phyloP scores from a whole-genome alignment of 306 rosid genomes.

The Neltuma alba region DNA sequence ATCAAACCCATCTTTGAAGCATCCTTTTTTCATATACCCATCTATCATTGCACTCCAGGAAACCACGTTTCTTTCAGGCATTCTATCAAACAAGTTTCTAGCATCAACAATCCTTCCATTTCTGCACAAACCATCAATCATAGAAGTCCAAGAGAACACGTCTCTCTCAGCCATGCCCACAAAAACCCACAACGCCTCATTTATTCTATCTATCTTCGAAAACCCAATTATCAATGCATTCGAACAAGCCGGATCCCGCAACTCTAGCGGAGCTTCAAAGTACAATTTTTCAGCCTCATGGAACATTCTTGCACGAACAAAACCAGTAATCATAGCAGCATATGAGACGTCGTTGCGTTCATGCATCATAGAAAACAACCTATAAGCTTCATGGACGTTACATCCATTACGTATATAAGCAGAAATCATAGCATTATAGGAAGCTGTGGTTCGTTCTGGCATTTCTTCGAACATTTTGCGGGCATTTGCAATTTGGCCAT shows the following conservation, averaged over 20 bases:
- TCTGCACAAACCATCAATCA: slow-evolving; percentile 82
- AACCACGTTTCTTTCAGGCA: slow-evolving; percentile 69
- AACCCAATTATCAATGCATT: slow-evolving; percentile 70
- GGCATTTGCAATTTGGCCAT: slow-evolving; percentile 56
- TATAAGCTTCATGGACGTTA: slow-evolving; percentile 51
- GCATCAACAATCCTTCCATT: slow-evolving; percentile 62
- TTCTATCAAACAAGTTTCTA: slow-evolving; percentile 64
- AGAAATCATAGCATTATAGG: slow-evolving; percentile 81
- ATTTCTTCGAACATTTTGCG: slow-evolving; percentile 62
- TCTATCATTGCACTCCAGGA: slow-evolving; percentile 84
- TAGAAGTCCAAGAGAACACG: slow-evolving; percentile 79
- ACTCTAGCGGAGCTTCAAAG: slow-evolving; percentile 47
- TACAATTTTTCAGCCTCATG: slow-evolving; percentile 63
- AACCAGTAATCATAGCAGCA: slow-evolving; percentile 73
- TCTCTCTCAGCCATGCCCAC: slow-evolving; percentile 57
- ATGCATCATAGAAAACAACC: slow-evolving; percentile 49
- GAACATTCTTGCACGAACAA: slow-evolving; percentile 64
- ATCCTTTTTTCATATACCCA: slow-evolving; percentile 66
- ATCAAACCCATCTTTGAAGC: slow-evolving; percentile 60
- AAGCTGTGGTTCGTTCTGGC: slow-evolving; percentile 61
- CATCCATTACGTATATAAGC: slow-evolving; percentile 57
- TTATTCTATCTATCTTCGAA: slow-evolving; percentile 55
- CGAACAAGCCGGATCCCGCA: slow-evolving; percentile 61
- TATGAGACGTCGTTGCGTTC: slow-evolving; percentile 68
- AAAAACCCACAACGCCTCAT: slow-evolving; percentile 59